Conservation (phyloP, 441 rosid species). For the Syzygium malaccense region DNA sequence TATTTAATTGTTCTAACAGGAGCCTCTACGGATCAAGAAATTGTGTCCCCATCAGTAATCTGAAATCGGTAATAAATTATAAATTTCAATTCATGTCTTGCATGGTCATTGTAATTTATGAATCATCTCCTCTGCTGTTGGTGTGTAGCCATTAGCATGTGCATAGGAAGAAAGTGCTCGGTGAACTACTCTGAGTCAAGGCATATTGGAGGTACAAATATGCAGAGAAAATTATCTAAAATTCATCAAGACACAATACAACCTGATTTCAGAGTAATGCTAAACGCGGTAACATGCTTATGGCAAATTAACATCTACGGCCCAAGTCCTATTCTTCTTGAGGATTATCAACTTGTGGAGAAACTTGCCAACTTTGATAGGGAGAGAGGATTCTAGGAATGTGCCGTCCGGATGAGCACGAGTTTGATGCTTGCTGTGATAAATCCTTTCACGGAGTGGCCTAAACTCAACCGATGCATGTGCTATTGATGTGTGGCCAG, state of each 20-base stretch:
- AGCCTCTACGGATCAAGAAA: no score
- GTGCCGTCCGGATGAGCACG: no score
- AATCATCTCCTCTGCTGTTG: background rate
- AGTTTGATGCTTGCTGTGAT: no score
- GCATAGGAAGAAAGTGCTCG: background rate
- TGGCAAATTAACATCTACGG: background rate
- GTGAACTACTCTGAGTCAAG: background rate
- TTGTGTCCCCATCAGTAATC: no score
- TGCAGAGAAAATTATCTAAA: background rate
- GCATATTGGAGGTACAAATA: background rate
- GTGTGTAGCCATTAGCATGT: background rate
- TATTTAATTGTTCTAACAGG: no score
- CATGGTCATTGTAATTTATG: background rate
- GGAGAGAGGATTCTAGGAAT: no score
- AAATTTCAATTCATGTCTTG: background rate
- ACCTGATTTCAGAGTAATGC: background rate
- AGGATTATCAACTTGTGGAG: no score
- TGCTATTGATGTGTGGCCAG: no score
- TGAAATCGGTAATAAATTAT: no score
- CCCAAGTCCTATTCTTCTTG: background rate
- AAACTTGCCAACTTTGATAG: no score
- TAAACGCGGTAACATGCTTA: background rate
- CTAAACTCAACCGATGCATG: no score
- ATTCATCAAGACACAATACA: background rate
- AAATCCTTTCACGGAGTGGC: no score